phyloP scores from a whole-genome alignment of 495 filamentous ascomycete species.

The Pseudotulostoma volvatum region DNA sequence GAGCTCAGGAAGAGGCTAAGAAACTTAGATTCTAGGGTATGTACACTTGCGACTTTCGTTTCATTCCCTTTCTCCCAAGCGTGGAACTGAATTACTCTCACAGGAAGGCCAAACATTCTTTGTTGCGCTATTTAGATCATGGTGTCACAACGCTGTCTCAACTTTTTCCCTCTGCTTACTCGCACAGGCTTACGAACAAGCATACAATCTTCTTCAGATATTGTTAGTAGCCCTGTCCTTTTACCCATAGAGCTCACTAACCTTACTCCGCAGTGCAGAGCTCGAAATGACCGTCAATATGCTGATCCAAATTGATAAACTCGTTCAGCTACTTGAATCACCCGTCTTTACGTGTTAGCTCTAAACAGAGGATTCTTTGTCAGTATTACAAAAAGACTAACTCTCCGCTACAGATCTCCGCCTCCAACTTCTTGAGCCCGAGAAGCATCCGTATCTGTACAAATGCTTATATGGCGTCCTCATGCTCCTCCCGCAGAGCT shows the following conservation, averaged over 20 bases:
- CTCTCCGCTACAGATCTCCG: constrained; percentile 52
- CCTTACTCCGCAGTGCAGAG: constrained; percentile 48
- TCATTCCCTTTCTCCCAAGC: too few relatives aligned
- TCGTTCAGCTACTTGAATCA: constrained; percentile 93
- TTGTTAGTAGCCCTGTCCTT: constrained; percentile 42
- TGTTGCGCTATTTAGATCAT: constrained; percentile 81
- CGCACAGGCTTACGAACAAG: constrained; percentile 96
- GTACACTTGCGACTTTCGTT: too few relatives aligned
- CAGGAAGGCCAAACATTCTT: constrained; percentile 93
- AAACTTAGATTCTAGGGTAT: constrained; percentile 72
- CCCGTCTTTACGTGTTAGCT: constrained; percentile 86
- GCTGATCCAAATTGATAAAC: constrained; percentile 96
- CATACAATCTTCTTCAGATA: constrained; percentile 89
- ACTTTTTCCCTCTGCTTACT: constrained; percentile 93
- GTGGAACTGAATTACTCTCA: constrained; percentile 8
- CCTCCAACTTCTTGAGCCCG: constrained; percentile 93
- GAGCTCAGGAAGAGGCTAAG: constrained; percentile 80
- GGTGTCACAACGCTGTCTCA: constrained; percentile 98
- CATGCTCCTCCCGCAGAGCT: constrained; percentile 95
- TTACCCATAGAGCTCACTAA: constrained; percentile 20
- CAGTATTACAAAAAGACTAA: constrained; percentile 3
- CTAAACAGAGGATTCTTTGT: neutral
- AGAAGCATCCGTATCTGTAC: constrained; percentile 89
- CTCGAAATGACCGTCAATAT: constrained; percentile 98
- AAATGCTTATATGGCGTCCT: constrained; percentile 96